These are phyloP conservation scores for Prunella vulgaris DNA, from an alignment of 257 asterid species.

Conservation along the genomic window DNA sequence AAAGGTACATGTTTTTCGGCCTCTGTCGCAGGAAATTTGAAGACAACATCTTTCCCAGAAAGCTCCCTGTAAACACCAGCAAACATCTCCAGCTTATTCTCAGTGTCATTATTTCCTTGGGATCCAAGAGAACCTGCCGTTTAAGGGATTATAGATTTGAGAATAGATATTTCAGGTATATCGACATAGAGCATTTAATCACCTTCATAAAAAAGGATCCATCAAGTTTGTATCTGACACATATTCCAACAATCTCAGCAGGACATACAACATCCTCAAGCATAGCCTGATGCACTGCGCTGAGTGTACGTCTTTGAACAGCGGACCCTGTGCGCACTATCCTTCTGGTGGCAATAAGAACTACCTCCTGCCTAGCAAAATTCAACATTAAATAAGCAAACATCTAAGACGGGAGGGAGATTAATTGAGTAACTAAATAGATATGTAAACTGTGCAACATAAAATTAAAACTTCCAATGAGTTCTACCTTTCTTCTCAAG, in stretches of 20 bases:
- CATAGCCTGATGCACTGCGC: slow-evolving; percentile 79
- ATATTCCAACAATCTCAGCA: slow-evolving; percentile 82
- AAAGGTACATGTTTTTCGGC: slow-evolving; percentile 16
- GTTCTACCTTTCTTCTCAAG: slow-evolving; percentile 83
- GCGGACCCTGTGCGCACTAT: slow-evolving; percentile 86
- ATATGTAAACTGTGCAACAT: not conserved
- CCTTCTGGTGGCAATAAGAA: slow-evolving; percentile 74
- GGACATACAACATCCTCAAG: slow-evolving; percentile 85
- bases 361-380: slow-evolving; percentile 51
- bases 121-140: slow-evolving; percentile 46
- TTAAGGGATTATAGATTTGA: not conserved
- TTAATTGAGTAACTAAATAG: not conserved
- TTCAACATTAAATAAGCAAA: not conserved
- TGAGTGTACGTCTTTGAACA: slow-evolving; percentile 78
- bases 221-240: slow-evolving; percentile 58
- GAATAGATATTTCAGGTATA: too few relatives aligned
- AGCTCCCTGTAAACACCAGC: slow-evolving; percentile 61
- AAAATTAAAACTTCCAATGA: not conserved
- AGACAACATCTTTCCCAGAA: slow-evolving; percentile 55
- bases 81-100: slow-evolving; percentile 51
- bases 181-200: not conserved
- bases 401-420: not conserved
- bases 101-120: slow-evolving; percentile 51
- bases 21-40: slow-evolving; percentile 43
- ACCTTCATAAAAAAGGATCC: slow-evolving; percentile 92